Conservation (phyloP, 345 rosid genomes). For the Cardamine resedifolia region DNA sequence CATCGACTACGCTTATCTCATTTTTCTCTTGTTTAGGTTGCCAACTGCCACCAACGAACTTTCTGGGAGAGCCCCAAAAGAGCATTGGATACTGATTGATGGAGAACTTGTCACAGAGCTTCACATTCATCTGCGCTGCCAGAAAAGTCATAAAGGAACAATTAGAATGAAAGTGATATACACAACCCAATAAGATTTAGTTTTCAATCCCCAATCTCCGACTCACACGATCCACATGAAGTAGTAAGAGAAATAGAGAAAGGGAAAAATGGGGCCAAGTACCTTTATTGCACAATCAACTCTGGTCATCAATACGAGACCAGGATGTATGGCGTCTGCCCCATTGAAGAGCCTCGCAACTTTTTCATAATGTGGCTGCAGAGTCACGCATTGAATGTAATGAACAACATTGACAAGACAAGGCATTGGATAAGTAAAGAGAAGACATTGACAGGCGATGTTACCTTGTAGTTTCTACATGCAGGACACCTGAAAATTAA, state of each 20-base stretch:
- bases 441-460: not conserved
- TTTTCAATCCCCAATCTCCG: not conserved
- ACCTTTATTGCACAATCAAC: slow-evolving; percentile 96
- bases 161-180: not conserved
- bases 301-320: slow-evolving; percentile 73
- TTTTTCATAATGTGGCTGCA: slow-evolving; percentile 91
- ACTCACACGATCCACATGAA: slow-evolving; percentile 5
- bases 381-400: slow-evolving; percentile 35
- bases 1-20: slow-evolving; percentile 56
- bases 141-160: slow-evolving; percentile 40
- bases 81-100: slow-evolving; percentile 91
- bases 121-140: slow-evolving; percentile 90
- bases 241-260: slow-evolving; percentile 12
- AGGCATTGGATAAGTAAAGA: slow-evolving; percentile 9
- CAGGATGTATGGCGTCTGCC: slow-evolving; percentile 83
- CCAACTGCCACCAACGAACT: slow-evolving; percentile 64
- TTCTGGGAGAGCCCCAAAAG: slow-evolving; percentile 75
- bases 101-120: slow-evolving; percentile 87
- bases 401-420: slow-evolving; percentile 17
- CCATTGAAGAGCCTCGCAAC: slow-evolving; percentile 96
- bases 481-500: slow-evolving; percentile 79
- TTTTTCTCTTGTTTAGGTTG: slow-evolving; percentile 60
- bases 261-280: slow-evolving; percentile 19
- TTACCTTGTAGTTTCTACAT: slow-evolving; percentile 97
- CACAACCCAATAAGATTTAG: not conserved